These are phyloP conservation scores for Papilionanthe hybrid DNA, from an alignment of 116 monocot species.

Conservation along the genomic window DNA sequence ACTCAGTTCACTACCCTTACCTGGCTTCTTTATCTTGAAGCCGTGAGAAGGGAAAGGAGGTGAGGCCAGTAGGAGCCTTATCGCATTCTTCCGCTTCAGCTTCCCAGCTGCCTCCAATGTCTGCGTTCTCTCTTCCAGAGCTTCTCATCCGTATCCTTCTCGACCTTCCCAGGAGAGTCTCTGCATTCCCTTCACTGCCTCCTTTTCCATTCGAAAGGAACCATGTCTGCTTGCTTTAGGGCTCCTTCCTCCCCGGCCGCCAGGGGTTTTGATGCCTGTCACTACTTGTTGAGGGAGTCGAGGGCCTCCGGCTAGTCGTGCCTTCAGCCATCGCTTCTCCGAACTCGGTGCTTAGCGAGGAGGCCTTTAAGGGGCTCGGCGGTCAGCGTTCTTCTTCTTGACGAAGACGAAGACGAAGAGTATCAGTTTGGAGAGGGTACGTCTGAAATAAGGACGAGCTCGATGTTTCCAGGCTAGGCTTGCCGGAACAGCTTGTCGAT, in stretches of 20 bases:
- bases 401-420: slow-evolving; percentile 22
- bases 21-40: slow-evolving; percentile 1
- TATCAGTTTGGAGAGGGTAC: slow-evolving; percentile 12
- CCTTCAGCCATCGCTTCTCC: slow-evolving; percentile 54
- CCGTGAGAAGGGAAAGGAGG: slow-evolving; percentile 5
- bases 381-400: slow-evolving; percentile 10
- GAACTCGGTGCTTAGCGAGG: slow-evolving; percentile 81
- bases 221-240: slow-evolving; percentile 12
- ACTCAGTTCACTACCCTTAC: not conserved
- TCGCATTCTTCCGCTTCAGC: slow-evolving; percentile 10
- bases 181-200: slow-evolving; percentile 1
- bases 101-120: slow-evolving; percentile 47
- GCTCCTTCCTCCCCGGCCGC: not conserved
- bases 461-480: slow-evolving; percentile 57
- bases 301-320: slow-evolving; percentile 19
- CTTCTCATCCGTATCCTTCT: slow-evolving; percentile 14
- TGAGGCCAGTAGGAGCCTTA: slow-evolving; percentile 27
- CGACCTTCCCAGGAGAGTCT: slow-evolving; percentile 13
- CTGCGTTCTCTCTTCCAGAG: slow-evolving; percentile 57
- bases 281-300: slow-evolving; percentile 17
- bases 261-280: not conserved
- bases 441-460: slow-evolving; percentile 29
- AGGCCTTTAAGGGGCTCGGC: slow-evolving; percentile 80
- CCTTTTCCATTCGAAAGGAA: slow-evolving; percentile 9
- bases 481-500: slow-evolving; percentile 70